Conservation (phyloP, 2,329 filamentous ascomycete species). For the Colletotrichum cuscutae region DNA sequence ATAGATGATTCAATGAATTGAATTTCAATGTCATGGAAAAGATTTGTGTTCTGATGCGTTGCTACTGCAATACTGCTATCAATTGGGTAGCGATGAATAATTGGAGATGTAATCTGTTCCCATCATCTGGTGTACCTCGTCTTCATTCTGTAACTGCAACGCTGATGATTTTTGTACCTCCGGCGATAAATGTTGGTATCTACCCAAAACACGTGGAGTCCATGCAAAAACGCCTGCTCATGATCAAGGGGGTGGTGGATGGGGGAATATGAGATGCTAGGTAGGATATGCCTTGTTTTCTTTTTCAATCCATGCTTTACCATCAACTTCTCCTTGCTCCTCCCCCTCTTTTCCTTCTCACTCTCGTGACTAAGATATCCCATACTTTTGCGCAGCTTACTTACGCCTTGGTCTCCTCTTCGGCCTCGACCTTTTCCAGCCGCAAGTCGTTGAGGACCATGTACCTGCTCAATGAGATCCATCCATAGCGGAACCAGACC, state of each 20-base stretch:
- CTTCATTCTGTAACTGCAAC: neutral
- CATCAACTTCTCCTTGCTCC: neutral
- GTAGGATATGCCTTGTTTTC: neutral
- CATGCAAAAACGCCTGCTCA: slow-evolving; percentile 21
- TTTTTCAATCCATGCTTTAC: neutral
- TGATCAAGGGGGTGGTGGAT: neutral
- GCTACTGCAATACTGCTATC: neutral
- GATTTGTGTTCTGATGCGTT: neutral
- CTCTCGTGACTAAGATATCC: no score
- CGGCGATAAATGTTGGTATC: neutral
- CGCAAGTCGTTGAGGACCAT: slow-evolving; percentile 94
- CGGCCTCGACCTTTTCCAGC: slow-evolving; percentile 52
- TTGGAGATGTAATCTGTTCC: neutral
- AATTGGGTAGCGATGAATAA: neutral
- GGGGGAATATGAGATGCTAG: slow-evolving; percentile 7
- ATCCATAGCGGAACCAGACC: slow-evolving; percentile 97
- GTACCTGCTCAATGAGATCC: slow-evolving; percentile 91
- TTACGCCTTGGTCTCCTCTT: neutral
- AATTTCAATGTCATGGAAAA: no score
- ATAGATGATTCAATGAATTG: neutral
- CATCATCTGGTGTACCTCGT: neutral
- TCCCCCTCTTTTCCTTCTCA: neutral
- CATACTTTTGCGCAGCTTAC: neutral
- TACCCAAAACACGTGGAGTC: neutral
- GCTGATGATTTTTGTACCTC: neutral